Percentiles rank a stretch among this genome's conserved stretches.
phyloP scores from a whole-genome alignment of 192 early-diverging fungal species.

The Backusella morwellensis region DNA sequence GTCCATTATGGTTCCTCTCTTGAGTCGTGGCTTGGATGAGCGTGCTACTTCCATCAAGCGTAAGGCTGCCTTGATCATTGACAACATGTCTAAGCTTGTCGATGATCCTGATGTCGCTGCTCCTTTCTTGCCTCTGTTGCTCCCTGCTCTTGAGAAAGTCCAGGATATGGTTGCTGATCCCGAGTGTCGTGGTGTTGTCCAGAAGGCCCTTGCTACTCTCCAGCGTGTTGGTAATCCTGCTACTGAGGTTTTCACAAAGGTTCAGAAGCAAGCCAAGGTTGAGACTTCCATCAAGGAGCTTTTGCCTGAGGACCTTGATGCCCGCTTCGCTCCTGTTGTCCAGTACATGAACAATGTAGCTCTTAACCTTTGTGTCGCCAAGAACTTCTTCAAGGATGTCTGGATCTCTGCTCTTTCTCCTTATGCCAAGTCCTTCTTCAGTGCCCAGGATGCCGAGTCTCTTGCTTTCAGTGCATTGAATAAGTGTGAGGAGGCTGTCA shows the following conservation, averaged over 20 bases:
- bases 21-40: constrained; percentile 71
- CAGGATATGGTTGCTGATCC: constrained; percentile 76
- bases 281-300: constrained; percentile 51
- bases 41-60: constrained; percentile 70
- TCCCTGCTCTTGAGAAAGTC: constrained; percentile 77
- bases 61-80: constrained; percentile 77
- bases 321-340: constrained; percentile 43
- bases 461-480: constrained; percentile 47
- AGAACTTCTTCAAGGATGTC: constrained; percentile 63
- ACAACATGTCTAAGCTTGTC: constrained; percentile 91
- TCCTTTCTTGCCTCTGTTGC: constrained; percentile 77
- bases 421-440: constrained; percentile 55
- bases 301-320: constrained; percentile 51
- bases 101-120: constrained; percentile 76
- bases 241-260: constrained; percentile 53
- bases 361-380: constrained; percentile 56
- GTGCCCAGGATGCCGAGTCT: constrained; percentile 50
- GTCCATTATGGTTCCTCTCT: constrained; percentile 77
- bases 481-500: constrained; percentile 46
- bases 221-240: constrained; percentile 60
- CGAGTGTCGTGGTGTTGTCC: constrained; percentile 71
- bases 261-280: constrained; percentile 47
- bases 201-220: constrained; percentile 68
- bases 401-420: constrained; percentile 64
- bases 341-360: constrained; percentile 60